Evolutionary conservation across 257 asterid species (phyloP), one percentile per base, ranked within the genome.

Genomic region (Solanum pimpinellifolium): DNA sequence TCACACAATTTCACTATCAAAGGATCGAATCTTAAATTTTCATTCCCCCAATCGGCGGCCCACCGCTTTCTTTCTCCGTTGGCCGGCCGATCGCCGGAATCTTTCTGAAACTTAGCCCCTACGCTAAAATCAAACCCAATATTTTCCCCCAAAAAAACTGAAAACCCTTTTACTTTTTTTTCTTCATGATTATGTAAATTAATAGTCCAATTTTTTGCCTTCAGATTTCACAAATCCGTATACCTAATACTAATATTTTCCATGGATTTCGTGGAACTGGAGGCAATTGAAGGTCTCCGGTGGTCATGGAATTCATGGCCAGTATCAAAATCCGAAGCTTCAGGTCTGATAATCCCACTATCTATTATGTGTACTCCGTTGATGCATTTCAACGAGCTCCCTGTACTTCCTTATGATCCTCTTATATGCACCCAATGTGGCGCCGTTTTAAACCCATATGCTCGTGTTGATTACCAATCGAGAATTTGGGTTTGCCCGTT

Each of bases 301-400:
- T 97, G 99, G 99, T 91, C 99, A 35, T 97, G 99, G 99, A 96
- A 95, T 65, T 92, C 99, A 9, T 97, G 99, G 99, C 98, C 99
- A 29, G 89, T 88, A 16, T 76, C 96, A 49, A 93, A 92, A 92
- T 88, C 98, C 84, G 98, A 94, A 68, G 94, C 92, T 27, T 85
- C 94, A 2, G 89, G 93, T 62, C 88, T 95, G 23, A 93, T 94
- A 42, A 90, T 97, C 83, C 99, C 99, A n/a, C 89, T 97, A 5
- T 96, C 99, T 25, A 85, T 97, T 81, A 91, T 97, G 96, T 95
- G 93, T 88, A 94, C 97, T 23, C 99, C 98, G 9, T 84, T 97
- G 37, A 92, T 88, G 94, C 93, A 91, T 7, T 92, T 93, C 87
- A 91, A 59, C 81, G 99, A 94, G 88, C 98, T 97, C 47, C 98